phyloP scores from a whole-genome alignment of 257 asterid genomes.

The Striga asiatica region DNA sequence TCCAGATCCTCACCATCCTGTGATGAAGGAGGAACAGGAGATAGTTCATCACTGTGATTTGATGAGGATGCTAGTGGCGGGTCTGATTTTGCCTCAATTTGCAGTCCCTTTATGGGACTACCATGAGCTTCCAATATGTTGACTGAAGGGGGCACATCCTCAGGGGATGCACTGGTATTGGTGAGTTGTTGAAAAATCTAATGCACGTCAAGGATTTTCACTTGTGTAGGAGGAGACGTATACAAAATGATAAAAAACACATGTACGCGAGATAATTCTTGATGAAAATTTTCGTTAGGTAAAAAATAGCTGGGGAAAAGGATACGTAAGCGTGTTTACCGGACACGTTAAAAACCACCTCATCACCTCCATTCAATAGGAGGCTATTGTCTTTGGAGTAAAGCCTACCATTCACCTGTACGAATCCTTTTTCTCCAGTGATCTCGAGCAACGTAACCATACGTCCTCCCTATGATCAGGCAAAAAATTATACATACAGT shows the following conservation, averaged over 20 bases:
- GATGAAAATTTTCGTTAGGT: background rate
- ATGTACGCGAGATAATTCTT: background rate
- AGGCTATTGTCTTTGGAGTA: slow-evolving; percentile 56
- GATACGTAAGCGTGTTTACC: slow-evolving; percentile 84
- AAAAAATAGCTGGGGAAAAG: slow-evolving; percentile 26
- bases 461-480: slow-evolving; percentile 46
- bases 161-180: slow-evolving; percentile 25
- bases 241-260: too few relatives aligned
- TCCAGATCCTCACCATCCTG: slow-evolving; percentile 36
- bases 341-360: slow-evolving; percentile 63
- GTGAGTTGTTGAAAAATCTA: slow-evolving; percentile 67
- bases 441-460: slow-evolving; percentile 58
- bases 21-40: slow-evolving; percentile 49
- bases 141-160: slow-evolving; percentile 40
- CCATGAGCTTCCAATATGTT: slow-evolving; percentile 60
- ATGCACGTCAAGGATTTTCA: slow-evolving; percentile 35
- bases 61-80: slow-evolving; percentile 69
- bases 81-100: slow-evolving; percentile 61
- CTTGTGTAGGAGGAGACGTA: background rate
- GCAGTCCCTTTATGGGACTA: slow-evolving; percentile 59
- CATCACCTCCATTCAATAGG: slow-evolving; percentile 71
- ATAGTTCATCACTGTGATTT: slow-evolving; percentile 39
- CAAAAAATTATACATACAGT: slow-evolving; percentile 1
- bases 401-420: slow-evolving; percentile 69
- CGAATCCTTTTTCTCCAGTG: slow-evolving; percentile 67